Base-by-base conservation (phyloP, 1,284 basidiomycete genomes). In the Trametes polyzona region DNA sequence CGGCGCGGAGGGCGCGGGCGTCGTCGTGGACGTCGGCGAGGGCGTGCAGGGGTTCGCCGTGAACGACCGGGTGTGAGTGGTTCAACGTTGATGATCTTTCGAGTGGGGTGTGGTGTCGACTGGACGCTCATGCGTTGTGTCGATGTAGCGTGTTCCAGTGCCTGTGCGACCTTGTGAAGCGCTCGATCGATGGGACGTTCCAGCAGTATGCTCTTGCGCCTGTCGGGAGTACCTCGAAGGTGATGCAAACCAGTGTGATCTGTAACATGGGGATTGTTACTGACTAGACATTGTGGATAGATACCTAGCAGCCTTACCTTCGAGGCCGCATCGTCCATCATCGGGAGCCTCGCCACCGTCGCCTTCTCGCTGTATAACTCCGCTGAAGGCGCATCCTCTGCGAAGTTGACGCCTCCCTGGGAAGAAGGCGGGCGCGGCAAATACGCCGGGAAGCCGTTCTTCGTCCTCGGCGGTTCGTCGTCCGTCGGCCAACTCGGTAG, bases 1-100 rank as follows among this genome's bases (percentile, higher is more conserved):
- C n/a, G 83, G 83, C 6, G 68, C 64, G 3, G 83, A 85, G 57
- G 75, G 71, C 47, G 71, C 75, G 3, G 84, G 83, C 1, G 66
- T 71, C 6, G 74, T 85, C 19, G 76, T 76, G 16, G 69, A 68
- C 32, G 66, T 83, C 6, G 83, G 80, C 4, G 64, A 70, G 7
- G 75, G 71, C 0, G 78, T 81, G 64, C 0, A 12, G 5, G 56
- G 64, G 27, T 72, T 83, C 60, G 65, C 69, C n/a, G 73, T 75
- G 9, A 83, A 83, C 2, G 80, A 83, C 53, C 74, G 67, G 64
- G 79, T 85, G 78, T 79, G 63, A 24, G 29, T 32, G 19, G 23
- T 26, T 14, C 4, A 46, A 23, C 6, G 1, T 14, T 4, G 2
- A 7, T 23, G 41, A 43, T 5, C 21, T 6, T n/a, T n/a, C n/a